A percentile compares a stretch with the other conserved stretches of the same genome.
Conservation (phyloP, 805 yeast genomes). For the Kodamaea kaohsiungensis region DNA sequence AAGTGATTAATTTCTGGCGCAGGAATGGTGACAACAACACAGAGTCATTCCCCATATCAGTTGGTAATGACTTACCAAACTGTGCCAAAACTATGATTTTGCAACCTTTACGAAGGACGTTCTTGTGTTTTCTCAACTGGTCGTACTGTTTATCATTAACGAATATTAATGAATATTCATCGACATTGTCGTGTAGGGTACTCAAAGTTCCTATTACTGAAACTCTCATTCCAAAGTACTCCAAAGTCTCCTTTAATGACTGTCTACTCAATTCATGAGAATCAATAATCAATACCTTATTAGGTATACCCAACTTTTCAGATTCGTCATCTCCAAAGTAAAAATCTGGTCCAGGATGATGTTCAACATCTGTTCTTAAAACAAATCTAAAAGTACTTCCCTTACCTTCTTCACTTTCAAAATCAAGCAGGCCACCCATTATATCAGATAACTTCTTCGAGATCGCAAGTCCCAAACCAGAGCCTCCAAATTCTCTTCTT, state of each 20-base stretch:
- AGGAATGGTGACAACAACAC: conserved; percentile 32
- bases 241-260: conserved; percentile 34
- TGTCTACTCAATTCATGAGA: conserved; percentile 28
- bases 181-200: conserved; percentile 12
- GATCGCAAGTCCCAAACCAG: conserved; percentile 52
- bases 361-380: conserved; percentile 31
- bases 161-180: conserved; percentile 20
- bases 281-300: conserved; percentile 34
- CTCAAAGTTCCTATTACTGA: conserved; percentile 15
- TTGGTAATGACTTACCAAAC: conserved; percentile 30
- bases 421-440: conserved; percentile 49
- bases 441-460: conserved; percentile 48
- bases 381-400: conserved; percentile 49
- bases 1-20: conserved; percentile 22
- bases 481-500: conserved; percentile 52
- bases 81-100: conserved; percentile 26
- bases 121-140: conserved; percentile 10
- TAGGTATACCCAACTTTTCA: conserved; percentile 10
- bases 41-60: conserved; percentile 21
- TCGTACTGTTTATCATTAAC: conserved; percentile 20
- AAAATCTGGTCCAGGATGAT: conserved; percentile 21
- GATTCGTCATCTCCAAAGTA: conserved; percentile 12
- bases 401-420: conserved; percentile 45
- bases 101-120: conserved; percentile 8
- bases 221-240: conserved; percentile 35